Evolutionary conservation across 306 rosid genomes (phyloP).

Genomic region (Rosa lucieae): DNA sequence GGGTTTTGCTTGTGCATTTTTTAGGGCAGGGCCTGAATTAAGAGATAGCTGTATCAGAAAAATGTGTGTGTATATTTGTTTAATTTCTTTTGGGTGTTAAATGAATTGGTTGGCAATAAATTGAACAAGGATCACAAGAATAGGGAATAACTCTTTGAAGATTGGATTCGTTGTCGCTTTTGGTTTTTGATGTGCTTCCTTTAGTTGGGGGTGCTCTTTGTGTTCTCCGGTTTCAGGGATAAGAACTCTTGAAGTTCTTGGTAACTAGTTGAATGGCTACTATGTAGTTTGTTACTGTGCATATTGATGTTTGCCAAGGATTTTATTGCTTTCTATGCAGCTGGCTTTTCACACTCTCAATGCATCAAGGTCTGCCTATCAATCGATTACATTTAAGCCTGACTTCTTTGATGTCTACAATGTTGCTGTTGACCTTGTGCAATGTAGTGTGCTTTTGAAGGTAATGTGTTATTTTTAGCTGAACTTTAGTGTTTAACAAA

Average conservation of each 20-base stretch:
- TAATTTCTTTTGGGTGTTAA: background rate
- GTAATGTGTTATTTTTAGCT: constrained; percentile 29
- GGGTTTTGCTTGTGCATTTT: constrained; percentile 7
- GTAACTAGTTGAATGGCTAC: background rate
- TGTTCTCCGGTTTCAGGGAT: background rate
- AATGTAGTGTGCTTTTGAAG: constrained; percentile 87
- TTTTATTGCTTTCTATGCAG: constrained; percentile 31
- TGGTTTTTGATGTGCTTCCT: background rate
- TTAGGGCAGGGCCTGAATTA: background rate
- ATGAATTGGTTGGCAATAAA: background rate
- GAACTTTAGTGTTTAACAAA: background rate
- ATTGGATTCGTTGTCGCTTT: background rate
- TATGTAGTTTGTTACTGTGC: background rate
- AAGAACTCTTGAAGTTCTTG: background rate
- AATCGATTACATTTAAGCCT: constrained; percentile 63
- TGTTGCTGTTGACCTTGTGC: constrained; percentile 53
- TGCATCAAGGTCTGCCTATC: constrained; percentile 80
- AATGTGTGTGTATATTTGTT: too few species aligned
- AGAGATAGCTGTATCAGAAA: background rate
- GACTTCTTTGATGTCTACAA: constrained; percentile 69
- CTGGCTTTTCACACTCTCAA: constrained; percentile 72
- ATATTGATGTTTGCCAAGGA: background rate
- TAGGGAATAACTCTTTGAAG: background rate
- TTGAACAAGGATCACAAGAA: background rate
- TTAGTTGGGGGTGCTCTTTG: background rate